Percentiles rank a stretch among this genome's conserved stretches.
Conservation (phyloP, 2,329 filamentous ascomycete genomes). For the Phyllosticta citriasiana region DNA sequence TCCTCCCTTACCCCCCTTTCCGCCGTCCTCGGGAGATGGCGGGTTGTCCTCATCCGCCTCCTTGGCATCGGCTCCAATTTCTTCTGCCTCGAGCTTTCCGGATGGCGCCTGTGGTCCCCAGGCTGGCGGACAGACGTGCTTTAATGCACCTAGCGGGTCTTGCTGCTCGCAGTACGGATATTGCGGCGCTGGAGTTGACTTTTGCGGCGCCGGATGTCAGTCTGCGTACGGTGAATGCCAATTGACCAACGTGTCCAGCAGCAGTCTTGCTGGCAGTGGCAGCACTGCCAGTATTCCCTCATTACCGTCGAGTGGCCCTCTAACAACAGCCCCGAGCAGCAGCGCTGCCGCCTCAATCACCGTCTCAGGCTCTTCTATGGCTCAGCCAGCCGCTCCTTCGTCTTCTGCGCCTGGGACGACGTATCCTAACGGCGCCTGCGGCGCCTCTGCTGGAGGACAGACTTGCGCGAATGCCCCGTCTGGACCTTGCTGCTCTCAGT, state of each 20-base stretch:
- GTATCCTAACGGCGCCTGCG: neutral
- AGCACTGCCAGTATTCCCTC: neutral
- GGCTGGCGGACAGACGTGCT: neutral
- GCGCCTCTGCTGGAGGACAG: neutral
- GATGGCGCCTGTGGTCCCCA: neutral
- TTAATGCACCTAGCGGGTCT: neutral
- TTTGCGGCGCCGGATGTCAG: neutral
- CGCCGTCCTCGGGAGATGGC: neutral
- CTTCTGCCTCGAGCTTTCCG: neutral
- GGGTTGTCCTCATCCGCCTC: neutral
- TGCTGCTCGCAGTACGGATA: slow-evolving; percentile 4
- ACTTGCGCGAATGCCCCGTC: neutral
- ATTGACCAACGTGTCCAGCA: neutral
- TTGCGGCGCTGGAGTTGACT: neutral
- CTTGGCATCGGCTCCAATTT: neutral
- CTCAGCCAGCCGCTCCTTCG: neutral
- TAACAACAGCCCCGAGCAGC: too few species aligned
- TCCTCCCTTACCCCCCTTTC: neutral
- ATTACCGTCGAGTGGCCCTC: neutral
- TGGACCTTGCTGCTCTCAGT: slow-evolving; percentile 3
- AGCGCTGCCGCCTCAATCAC: neutral
- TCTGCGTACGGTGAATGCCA: neutral
- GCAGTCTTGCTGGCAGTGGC: neutral
- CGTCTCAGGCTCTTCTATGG: neutral
- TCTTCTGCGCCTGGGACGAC: neutral